A percentile compares a stretch with the other conserved stretches of the same genome.
Evolutionary conservation across 257 asterid genomes (phyloP).

Genomic region (Ilex asprella): DNA sequence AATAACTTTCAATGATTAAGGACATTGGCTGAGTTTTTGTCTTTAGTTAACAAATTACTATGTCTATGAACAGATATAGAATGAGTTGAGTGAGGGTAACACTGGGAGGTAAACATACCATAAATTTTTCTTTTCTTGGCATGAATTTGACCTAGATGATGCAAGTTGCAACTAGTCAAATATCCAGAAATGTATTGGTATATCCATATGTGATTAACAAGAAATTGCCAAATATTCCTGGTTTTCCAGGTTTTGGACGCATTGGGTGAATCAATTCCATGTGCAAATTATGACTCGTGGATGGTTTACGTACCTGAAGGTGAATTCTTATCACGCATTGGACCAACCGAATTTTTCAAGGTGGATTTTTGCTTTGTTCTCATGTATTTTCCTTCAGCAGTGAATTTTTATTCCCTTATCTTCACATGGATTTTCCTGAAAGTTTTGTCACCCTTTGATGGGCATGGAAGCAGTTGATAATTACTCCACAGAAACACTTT

Average conservation of each 20-base stretch:
- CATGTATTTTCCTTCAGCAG: constrained; percentile 4
- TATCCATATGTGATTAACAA: background rate
- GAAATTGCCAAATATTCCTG: constrained; percentile 2
- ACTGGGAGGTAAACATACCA: no score
- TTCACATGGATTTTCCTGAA: background rate
- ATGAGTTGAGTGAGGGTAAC: no score
- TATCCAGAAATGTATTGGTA: background rate
- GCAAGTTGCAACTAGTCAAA: background rate
- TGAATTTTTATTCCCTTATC: background rate
- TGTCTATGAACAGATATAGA: no score
- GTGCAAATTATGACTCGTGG: constrained; percentile 81
- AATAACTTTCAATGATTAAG: no score
- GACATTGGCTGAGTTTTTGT: no score
- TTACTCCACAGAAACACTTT: background rate
- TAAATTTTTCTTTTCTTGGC: background rate
- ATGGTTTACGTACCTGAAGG: constrained; percentile 95
- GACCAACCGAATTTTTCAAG: constrained; percentile 91
- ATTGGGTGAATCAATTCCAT: constrained; percentile 71
- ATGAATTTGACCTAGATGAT: background rate
- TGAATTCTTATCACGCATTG: constrained; percentile 92
- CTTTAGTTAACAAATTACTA: no score
- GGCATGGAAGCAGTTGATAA: background rate
- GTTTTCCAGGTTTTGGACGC: constrained; percentile 83
- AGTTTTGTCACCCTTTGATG: background rate
- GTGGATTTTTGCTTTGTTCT: constrained; percentile 26